Conservation (phyloP, 257 asterid genomes). For the Solanum chiquidenum region DNA sequence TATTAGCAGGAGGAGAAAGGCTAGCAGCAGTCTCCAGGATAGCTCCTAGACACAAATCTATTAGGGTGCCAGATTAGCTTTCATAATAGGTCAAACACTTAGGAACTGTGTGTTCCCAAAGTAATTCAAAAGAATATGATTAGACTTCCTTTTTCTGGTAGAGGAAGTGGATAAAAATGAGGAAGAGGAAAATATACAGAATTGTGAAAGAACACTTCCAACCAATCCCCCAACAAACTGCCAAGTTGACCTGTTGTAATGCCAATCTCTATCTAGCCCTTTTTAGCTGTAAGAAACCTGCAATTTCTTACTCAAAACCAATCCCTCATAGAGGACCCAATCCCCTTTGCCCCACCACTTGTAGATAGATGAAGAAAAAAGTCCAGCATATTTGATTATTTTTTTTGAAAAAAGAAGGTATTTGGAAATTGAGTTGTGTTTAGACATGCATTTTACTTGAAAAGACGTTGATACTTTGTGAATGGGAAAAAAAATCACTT, state of each 20-base stretch:
- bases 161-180: not conserved
- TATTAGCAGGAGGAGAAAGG: not conserved
- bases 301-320: not conserved
- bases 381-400: not conserved
- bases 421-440: not conserved
- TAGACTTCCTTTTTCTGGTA: not conserved
- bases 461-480: not conserved
- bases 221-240: not conserved
- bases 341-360: not conserved
- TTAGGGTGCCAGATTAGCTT: not conserved
- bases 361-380: not conserved
- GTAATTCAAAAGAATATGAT: not conserved
- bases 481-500: not conserved
- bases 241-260: not conserved
- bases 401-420: not conserved
- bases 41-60: not conserved
- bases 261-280: not conserved
- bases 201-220: not conserved
- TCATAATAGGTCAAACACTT: not conserved
- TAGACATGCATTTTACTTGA: not conserved
- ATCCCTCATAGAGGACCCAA: not conserved
- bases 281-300: not conserved
- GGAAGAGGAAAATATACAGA: not conserved
- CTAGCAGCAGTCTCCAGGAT: not conserved
- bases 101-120: not conserved